phyloP scores from a whole-genome alignment of 306 rosid genomes.

The Notholithocarpus densiflorus region DNA sequence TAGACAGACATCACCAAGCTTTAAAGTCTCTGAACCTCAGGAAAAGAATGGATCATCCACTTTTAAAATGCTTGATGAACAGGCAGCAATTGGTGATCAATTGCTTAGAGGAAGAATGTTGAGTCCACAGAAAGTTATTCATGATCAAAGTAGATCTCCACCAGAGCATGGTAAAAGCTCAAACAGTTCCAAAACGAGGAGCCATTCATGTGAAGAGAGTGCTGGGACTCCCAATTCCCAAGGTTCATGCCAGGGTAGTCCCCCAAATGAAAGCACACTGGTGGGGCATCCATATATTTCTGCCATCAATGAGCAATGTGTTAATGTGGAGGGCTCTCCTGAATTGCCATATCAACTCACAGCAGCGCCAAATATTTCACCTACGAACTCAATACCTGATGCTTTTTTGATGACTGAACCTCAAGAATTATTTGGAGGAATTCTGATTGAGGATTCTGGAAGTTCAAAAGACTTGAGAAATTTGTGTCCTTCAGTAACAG shows the following conservation, averaged over 20 bases:
- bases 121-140: slow-evolving; percentile 32
- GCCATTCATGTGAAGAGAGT: slow-evolving; percentile 71
- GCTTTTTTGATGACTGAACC: slow-evolving; percentile 38
- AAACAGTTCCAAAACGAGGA: slow-evolving; percentile 43
- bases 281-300: slow-evolving; percentile 38
- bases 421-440: slow-evolving; percentile 61
- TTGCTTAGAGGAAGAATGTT: slow-evolving; percentile 30
- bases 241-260: slow-evolving; percentile 78
- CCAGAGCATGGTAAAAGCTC: slow-evolving; percentile 32
- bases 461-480: slow-evolving; percentile 80
- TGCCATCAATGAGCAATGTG: slow-evolving; percentile 37
- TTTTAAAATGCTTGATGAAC: slow-evolving; percentile 32
- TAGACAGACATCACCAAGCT: slow-evolving; percentile 35
- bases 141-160: slow-evolving; percentile 25
- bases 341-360: slow-evolving; percentile 43
- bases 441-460: slow-evolving; percentile 67
- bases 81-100: slow-evolving; percentile 38
- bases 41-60: slow-evolving; percentile 44
- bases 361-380: slow-evolving; percentile 18
- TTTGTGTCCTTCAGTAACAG: slow-evolving; percentile 67
- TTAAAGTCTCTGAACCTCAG: slow-evolving; percentile 33
- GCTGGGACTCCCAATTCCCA: slow-evolving; percentile 65
- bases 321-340: slow-evolving; percentile 41
- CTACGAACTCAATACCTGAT: slow-evolving; percentile 29
- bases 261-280: slow-evolving; percentile 41